Evolutionary conservation across 768 basidiomycete species (phyloP).

Genomic region (Coprinellus aureogranulatus): DNA sequence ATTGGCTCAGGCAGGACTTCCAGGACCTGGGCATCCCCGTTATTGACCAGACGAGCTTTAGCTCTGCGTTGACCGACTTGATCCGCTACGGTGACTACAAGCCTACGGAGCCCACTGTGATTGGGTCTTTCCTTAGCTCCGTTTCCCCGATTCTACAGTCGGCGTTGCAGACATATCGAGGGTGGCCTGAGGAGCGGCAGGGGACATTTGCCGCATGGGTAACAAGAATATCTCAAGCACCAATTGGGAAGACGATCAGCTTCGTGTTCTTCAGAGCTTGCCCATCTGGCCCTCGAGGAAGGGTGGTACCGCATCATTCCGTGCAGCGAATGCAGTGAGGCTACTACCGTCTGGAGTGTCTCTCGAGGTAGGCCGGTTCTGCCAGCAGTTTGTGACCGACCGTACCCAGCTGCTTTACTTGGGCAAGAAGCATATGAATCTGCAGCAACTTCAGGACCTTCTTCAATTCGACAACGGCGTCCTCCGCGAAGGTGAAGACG

Average conservation of each 20-base stretch:
- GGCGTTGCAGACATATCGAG: conserved; percentile 13
- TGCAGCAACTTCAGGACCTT: neutral
- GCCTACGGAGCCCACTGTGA: conserved; percentile 13
- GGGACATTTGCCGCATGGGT: conserved; percentile 30
- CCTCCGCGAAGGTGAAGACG: conserved; percentile 15
- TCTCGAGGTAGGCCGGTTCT: conserved; percentile 5
- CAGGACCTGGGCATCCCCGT: conserved; percentile 22
- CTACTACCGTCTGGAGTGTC: conserved; percentile 5
- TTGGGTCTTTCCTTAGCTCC: conserved; percentile 17
- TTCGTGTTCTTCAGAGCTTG: conserved; percentile 23
- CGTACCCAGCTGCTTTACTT: neutral
- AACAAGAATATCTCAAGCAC: conserved; percentile 15
- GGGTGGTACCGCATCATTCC: neutral
- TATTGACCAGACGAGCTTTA: conserved; percentile 18
- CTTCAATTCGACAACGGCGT: conserved; percentile 5
- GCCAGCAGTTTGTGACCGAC: neutral
- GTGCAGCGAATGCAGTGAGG: conserved; percentile 1
- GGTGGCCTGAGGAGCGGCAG: conserved; percentile 16
- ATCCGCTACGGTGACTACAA: conserved; percentile 14
- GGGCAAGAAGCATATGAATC: neutral
- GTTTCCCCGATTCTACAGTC: conserved; percentile 6
- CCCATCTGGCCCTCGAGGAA: conserved; percentile 28
- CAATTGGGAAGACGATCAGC: conserved; percentile 11
- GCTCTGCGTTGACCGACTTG: conserved; percentile 15
- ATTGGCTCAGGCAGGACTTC: conserved; percentile 17